Base-by-base conservation (phyloP, 2,329 filamentous ascomycete species). In the Ophiosphaerella korrae region DNA sequence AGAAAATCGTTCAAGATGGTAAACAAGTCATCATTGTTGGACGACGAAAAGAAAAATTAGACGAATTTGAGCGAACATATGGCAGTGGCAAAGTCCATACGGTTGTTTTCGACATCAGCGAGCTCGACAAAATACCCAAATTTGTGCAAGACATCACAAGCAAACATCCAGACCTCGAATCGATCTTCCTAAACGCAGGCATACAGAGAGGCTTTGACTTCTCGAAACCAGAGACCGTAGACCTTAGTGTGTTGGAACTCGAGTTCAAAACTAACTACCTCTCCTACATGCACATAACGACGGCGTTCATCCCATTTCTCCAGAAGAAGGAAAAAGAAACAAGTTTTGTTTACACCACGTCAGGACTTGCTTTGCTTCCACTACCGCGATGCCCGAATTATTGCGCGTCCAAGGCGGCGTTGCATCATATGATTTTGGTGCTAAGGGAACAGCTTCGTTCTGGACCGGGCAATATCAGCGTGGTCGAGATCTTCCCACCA, bases 401-500 rank as follows among this genome's bases (percentile, higher is more conserved):
- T 67, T 81, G 78, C 53, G 81, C 82, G 1, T 76, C 77, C 33
- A 84, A 84, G 64, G 82, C 82, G 0, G 82, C 81, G 0, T 63
- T 84, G 41, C 81, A 84, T 55, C 78, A 81, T 54, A 81, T 80
- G 67, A 74, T 83, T 18, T 71, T 84, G 5, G 74, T 73, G 5
- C 70, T 84, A 31, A 76, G 82, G 1, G 75, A 80, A 52, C 81
- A 84, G 61, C 57, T 84, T 31, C 74, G 74, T 38, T 74, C 75
- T 5, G 74, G 72, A 1, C 66, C 72, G 0, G 75, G 74, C 4
- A 76, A 79, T 40, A 73, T 83, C 60, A 80, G 81, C 52, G 75
- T 84, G n/a, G 70, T 83, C 33, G 82, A 84, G 63, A 72, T 84
- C 8, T 80, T 78, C 48, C 81, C 82, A 3, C 82, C 81, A 0